Evolutionary conservation across 805 yeast genomes (phyloP).

Genomic region (Myxozyma geophila): DNA sequence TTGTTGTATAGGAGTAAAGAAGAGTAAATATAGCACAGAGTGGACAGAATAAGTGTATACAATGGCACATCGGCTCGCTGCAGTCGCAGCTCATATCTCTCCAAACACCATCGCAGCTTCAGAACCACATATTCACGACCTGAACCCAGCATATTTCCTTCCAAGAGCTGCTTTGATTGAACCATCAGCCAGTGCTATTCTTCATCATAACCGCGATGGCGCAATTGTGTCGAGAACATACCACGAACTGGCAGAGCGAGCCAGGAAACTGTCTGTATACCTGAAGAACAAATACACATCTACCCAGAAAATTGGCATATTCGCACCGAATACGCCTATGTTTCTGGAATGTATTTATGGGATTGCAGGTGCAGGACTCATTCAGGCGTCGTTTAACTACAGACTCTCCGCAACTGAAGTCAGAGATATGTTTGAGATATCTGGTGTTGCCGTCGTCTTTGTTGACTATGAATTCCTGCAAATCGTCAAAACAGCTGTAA

Average conservation of each 20-base stretch:
- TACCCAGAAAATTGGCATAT: constrained; percentile 41
- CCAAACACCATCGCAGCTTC: not conserved
- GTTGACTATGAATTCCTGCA: constrained; percentile 25
- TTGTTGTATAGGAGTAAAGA: no score
- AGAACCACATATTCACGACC: constrained; percentile 41
- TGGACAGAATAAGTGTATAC: not conserved
- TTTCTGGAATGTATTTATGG: constrained; percentile 46
- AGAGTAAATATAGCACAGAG: no score
- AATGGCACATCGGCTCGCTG: constrained; percentile 12
- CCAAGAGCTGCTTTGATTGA: constrained; percentile 46
- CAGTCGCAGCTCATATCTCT: constrained; percentile 11
- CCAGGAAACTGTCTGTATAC: constrained; percentile 42
- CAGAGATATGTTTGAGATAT: constrained; percentile 42
- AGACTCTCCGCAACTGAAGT: constrained; percentile 43
- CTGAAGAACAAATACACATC: constrained; percentile 37
- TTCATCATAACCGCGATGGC: constrained; percentile 41
- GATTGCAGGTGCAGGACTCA: constrained; percentile 44
- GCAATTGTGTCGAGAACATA: constrained; percentile 38
- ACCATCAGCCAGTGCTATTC: constrained; percentile 45
- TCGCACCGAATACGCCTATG: constrained; percentile 47
- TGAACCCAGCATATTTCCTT: constrained; percentile 46
- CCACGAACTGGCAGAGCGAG: constrained; percentile 41
- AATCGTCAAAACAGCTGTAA: constrained; percentile 35
- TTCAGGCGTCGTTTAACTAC: constrained; percentile 46
- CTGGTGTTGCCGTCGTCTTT: constrained; percentile 31